Evolutionary conservation across 108 stramenopile species (phyloP).

Genomic region (Nannochloropsis oceanica): DNA sequence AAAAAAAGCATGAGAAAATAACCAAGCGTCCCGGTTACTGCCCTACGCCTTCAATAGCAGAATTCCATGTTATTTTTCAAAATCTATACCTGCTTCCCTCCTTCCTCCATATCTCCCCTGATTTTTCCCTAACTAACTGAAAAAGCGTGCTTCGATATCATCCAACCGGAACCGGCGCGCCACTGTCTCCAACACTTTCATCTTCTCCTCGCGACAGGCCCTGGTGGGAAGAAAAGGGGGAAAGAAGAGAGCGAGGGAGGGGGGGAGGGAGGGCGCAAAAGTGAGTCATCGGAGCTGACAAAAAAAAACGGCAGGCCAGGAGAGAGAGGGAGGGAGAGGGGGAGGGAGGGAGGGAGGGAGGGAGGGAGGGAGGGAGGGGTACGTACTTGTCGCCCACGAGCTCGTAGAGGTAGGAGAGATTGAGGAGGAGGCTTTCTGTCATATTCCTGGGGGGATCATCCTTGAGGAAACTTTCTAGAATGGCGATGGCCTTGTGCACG

Average conservation of each 20-base stretch:
- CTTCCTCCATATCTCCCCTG: no score
- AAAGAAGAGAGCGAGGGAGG: not conserved
- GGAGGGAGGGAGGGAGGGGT: not conserved
- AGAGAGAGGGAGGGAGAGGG: not conserved
- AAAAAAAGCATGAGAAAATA: no score
- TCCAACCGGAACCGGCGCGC: not conserved
- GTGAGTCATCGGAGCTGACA: no score
- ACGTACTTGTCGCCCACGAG: not conserved
- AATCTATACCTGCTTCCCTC: no score
- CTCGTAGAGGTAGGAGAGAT: not conserved
- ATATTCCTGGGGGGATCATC: not conserved
- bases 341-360: not conserved
- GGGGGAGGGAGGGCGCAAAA: no score
- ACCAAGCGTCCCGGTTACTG: no score
- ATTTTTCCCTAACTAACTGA: not conserved
- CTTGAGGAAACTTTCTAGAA: not conserved
- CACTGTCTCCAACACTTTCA: not conserved
- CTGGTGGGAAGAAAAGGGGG: not conserved
- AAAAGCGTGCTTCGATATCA: not conserved
- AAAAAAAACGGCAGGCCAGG: not conserved
- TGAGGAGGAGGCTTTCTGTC: not conserved
- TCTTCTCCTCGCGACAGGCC: not conserved
- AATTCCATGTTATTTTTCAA: no score
- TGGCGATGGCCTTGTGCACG: not conserved
- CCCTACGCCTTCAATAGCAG: no score